phyloP scores from a whole-genome alignment of 2,329 filamentous ascomycete species.

The Venturia nashicola region DNA sequence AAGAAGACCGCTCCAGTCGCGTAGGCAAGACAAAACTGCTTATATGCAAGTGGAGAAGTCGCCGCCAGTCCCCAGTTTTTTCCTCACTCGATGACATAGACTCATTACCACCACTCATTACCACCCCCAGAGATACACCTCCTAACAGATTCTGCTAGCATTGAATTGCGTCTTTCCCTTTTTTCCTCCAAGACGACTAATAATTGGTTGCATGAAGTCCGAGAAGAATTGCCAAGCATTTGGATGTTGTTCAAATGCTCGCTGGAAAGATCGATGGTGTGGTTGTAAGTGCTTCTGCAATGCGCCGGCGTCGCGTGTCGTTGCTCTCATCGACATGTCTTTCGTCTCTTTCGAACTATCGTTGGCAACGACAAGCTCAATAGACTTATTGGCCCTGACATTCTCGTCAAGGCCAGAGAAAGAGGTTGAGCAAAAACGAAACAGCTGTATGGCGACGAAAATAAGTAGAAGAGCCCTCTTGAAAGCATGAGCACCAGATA shows the following conservation, averaged over 20 bases:
- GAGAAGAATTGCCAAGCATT: not conserved
- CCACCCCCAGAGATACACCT: not conserved
- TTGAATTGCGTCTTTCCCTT: not conserved
- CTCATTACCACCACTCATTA: not conserved
- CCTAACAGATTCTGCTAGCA: not conserved
- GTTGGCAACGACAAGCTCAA: not conserved
- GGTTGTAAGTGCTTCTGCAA: not conserved
- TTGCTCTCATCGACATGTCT: not conserved
- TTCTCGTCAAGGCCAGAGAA: not conserved
- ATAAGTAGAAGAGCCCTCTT: not conserved
- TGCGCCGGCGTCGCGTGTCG: not conserved
- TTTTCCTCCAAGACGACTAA: not conserved
- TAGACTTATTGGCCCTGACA: not conserved
- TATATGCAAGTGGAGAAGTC: not conserved
- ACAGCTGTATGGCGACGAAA: not conserved
- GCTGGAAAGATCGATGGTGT: not conserved
- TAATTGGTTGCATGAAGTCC: not conserved
- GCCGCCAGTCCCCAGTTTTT: not conserved
- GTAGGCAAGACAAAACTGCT: not conserved
- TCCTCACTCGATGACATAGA: too few relatives aligned
- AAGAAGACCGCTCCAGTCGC: not conserved
- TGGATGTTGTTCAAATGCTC: not conserved
- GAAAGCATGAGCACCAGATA: not conserved
- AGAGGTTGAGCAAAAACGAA: not conserved
- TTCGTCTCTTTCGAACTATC: not conserved